Conservation (phyloP, 805 yeast genomes). For the Myxozyma melibiosi region DNA sequence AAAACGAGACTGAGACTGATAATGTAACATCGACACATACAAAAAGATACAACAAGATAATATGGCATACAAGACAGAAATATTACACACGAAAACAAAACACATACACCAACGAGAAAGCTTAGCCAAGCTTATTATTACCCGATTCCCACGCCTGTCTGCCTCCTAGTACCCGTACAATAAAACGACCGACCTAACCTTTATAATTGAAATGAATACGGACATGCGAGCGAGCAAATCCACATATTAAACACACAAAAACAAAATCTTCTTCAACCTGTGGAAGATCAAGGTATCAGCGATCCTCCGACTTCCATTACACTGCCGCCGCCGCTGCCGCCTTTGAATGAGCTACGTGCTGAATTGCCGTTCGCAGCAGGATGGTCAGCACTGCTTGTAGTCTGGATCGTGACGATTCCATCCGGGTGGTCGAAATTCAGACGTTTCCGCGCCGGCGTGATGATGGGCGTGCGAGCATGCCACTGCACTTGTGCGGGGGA, state of each 20-base stretch:
- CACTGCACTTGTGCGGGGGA: conserved; percentile 39
- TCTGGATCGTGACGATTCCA: neutral
- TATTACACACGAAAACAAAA: neutral
- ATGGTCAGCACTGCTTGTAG: too few relatives aligned
- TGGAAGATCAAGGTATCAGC: conserved; percentile 5
- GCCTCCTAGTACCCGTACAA: too few relatives aligned
- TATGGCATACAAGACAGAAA: neutral
- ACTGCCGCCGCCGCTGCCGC: neutral
- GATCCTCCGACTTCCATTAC: conserved; percentile 24
- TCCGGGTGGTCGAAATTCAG: conserved; percentile 37
- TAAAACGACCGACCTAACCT: too few relatives aligned
- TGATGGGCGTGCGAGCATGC: conserved; percentile 28
- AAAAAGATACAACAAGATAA: too few relatives aligned
- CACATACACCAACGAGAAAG: neutral
- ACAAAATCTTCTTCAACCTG: neutral
- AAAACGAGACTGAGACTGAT: too few relatives aligned
- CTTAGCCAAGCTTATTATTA: too few relatives aligned
- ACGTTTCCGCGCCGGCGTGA: conserved; percentile 27
- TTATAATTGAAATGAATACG: neutral
- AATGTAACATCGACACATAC: too few relatives aligned
- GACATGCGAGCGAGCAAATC: neutral
- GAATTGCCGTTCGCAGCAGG: too few relatives aligned
- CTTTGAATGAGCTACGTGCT: too few relatives aligned
- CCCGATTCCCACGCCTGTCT: too few relatives aligned
- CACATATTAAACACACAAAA: neutral